Conservation (phyloP, 2,329 filamentous ascomycete genomes). For the Exophiala oligosperma region DNA sequence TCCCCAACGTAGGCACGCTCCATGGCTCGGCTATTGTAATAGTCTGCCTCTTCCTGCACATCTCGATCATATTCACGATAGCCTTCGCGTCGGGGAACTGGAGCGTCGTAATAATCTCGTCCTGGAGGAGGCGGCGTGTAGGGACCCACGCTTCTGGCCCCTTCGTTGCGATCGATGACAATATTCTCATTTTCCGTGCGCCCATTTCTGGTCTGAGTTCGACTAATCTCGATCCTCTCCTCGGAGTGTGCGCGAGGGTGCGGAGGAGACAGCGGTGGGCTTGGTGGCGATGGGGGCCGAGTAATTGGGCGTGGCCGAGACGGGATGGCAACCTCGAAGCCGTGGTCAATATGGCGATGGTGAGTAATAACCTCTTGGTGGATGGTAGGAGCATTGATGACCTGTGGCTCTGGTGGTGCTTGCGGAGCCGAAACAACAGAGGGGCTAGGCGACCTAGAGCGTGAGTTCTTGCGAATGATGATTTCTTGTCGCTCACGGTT, state of each 20-base stretch:
- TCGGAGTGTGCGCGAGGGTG: slow-evolving; percentile 39
- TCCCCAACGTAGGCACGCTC: slow-evolving; percentile 71
- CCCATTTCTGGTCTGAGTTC: slow-evolving; percentile 46
- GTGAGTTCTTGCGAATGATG: slow-evolving; percentile 39
- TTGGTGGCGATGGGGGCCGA: slow-evolving; percentile 42
- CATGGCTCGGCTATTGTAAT: slow-evolving; percentile 66
- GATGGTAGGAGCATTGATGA: slow-evolving; percentile 75
- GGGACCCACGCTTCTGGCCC: slow-evolving; percentile 33
- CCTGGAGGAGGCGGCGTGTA: slow-evolving; percentile 32
- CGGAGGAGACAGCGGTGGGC: slow-evolving; percentile 35
- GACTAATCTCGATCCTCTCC: slow-evolving; percentile 58
- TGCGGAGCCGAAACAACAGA: slow-evolving; percentile 48
- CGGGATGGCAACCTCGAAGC: slow-evolving; percentile 44
- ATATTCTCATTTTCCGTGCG: slow-evolving; percentile 66
- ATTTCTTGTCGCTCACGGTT: slow-evolving; percentile 34
- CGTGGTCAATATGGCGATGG: slow-evolving; percentile 84
- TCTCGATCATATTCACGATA: slow-evolving; percentile 46
- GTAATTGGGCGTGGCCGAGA: slow-evolving; percentile 37
- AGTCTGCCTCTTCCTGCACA: slow-evolving; percentile 57
- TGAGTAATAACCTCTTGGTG: slow-evolving; percentile 88
- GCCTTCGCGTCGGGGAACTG: slow-evolving; percentile 40
- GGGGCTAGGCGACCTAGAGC: slow-evolving; percentile 26
- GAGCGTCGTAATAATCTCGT: slow-evolving; percentile 24
- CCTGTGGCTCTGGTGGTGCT: slow-evolving; percentile 57
- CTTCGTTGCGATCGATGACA: slow-evolving; percentile 52